Evolutionary conservation across 441 rosid genomes (phyloP).

Genomic region (Gossypium armourianum): DNA sequence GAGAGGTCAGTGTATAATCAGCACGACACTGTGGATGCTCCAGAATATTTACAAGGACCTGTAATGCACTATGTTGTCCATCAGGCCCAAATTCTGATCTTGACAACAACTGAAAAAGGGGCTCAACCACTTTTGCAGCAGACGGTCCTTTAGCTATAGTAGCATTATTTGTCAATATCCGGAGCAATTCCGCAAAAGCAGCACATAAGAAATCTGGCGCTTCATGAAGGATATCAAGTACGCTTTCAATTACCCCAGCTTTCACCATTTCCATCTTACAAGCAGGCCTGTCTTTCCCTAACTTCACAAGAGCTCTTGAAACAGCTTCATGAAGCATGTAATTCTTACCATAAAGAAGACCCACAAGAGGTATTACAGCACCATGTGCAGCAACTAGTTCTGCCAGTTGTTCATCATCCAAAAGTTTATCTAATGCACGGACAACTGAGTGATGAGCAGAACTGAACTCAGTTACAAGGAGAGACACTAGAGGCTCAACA

Average conservation of each 20-base stretch:
- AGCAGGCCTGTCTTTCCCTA: constrained; percentile 96
- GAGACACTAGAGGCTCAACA: constrained; percentile 96
- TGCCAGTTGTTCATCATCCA: constrained; percentile 96
- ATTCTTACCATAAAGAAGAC: constrained; percentile 83
- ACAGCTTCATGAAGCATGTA: constrained; percentile 92
- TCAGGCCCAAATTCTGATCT: constrained; percentile 85
- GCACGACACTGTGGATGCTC: constrained; percentile 97
- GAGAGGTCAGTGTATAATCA: constrained; percentile 65
- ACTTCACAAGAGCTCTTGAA: constrained; percentile 91
- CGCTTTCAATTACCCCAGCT: constrained; percentile 88
- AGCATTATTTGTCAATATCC: constrained; percentile 94
- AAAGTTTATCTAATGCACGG: constrained; percentile 84
- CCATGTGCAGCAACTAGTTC: constrained; percentile 99
- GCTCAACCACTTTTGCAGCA: constrained; percentile 94
- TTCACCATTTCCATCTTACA: constrained; percentile 98
- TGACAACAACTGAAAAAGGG: constrained; percentile 65
- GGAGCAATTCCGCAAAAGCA: constrained; percentile 82
- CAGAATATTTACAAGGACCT: constrained; percentile 87
- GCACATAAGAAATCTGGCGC: constrained; percentile 95
- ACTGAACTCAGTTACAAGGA: constrained; percentile 77
- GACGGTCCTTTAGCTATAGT: constrained; percentile 87
- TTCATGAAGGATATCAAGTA: constrained; percentile 81
- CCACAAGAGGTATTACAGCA: constrained; percentile 95
- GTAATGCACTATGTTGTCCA: constrained; percentile 91
- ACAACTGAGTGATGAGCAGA: constrained; percentile 96